Percentiles rank a stretch among this genome's conserved stretches.
Conservation (phyloP, 2,329 filamentous ascomycete species). For the Cephalotrichum gorgonifer region DNA sequence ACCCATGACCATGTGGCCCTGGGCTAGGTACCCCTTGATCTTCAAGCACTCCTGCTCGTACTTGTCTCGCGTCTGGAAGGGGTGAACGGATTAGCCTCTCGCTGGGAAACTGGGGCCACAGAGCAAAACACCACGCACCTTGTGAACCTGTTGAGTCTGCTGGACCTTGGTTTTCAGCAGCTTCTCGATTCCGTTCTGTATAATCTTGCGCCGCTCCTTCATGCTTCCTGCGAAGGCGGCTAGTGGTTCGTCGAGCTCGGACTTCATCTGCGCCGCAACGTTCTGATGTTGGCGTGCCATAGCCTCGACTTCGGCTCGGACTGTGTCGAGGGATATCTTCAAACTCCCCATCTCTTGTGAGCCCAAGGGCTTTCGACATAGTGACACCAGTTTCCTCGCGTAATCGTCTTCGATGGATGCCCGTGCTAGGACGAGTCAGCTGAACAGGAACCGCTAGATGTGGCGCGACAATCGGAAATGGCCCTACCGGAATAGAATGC, state of each 20-base stretch:
- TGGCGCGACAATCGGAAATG: background rate
- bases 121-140: constrained; percentile 40
- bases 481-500: constrained; percentile 72
- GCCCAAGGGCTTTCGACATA: constrained; percentile 81
- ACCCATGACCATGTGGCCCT: constrained; percentile 99
- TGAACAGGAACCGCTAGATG: background rate
- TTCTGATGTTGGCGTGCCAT: constrained; percentile 90
- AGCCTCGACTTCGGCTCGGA: constrained; percentile 80
- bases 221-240: constrained; percentile 86
- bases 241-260: constrained; percentile 86
- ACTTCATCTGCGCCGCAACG: constrained; percentile 91
- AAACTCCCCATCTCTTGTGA: constrained; percentile 80
- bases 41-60: constrained; percentile 97
- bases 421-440: constrained; percentile 46
- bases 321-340: constrained; percentile 72
- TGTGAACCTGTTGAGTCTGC: constrained; percentile 85
- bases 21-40: constrained; percentile 96
- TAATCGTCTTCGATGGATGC: constrained; percentile 97
- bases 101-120: background rate
- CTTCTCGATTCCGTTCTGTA: constrained; percentile 90
- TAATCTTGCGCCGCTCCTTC: constrained; percentile 94
- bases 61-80: constrained; percentile 64
- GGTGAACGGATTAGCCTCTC: constrained; percentile 5
- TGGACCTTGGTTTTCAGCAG: constrained; percentile 86
- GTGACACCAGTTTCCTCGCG: constrained; percentile 72